Conservation (phyloP, 2,329 filamentous ascomycete species). For the Gyromitra esculenta region DNA sequence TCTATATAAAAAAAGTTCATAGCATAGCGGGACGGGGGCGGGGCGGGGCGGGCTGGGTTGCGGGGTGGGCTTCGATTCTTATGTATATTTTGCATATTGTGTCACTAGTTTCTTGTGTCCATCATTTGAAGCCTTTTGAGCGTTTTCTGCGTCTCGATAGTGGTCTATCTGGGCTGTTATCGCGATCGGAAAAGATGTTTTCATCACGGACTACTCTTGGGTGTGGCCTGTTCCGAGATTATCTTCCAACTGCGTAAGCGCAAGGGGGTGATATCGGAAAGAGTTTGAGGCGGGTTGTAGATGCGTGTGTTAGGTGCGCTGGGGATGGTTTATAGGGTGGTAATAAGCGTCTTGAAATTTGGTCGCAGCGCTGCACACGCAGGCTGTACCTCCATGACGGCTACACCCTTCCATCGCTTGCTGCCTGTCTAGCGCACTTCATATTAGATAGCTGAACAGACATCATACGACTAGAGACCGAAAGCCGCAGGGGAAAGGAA, state of each 20-base stretch:
- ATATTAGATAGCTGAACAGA: not conserved
- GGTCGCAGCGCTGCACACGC: not conserved
- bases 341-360: not conserved
- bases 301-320: too few species aligned
- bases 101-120: not conserved
- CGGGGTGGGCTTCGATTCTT: not conserved
- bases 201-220: not conserved
- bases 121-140: not conserved
- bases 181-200: not conserved
- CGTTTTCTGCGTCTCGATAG: not conserved
- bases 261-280: too few species aligned
- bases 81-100: slow-evolving; percentile 16
- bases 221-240: not conserved
- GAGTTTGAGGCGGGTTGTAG: not conserved
- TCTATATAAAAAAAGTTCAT: not conserved
- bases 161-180: not conserved
- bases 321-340: not conserved
- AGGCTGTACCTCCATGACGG: not conserved
- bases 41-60: too few species aligned
- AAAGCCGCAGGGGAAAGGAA: not conserved
- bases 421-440: not conserved
- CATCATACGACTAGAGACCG: not conserved
- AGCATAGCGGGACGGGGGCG: not conserved
- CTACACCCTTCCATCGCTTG: not conserved
- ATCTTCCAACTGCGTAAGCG: not conserved